Base-by-base conservation (phyloP, 345 rosid genomes). In the Anacardium occidentale region DNA sequence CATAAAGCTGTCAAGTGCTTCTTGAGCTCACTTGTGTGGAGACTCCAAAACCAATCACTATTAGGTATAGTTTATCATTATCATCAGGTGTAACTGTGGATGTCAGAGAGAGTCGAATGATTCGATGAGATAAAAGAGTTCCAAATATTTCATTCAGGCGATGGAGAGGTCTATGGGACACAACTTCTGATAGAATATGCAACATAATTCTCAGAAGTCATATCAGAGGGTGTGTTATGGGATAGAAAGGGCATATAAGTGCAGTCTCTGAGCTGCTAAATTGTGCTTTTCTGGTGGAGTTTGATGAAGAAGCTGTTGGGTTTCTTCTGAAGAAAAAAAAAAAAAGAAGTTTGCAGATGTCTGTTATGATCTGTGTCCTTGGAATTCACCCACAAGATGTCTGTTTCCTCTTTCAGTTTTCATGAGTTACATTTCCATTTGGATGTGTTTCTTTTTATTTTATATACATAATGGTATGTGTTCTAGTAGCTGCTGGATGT, bases 271-370 rank as follows among this genome's bases (percentile, higher is more conserved):
- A 84, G 81, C 80, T 89, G 37, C 80, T 91, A 60, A 88, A 81
- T 80, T 62, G 85, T 84, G 93, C 82, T 40, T 84, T 76, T 77
- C 55, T 86, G 59, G 45, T 89, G 59, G 83, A 84, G 17, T 88
- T 88, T 55, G 71, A 83, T 51, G 87, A 80, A 70, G 84, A 77
- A 24, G 92, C 89, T 2, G 64, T 86, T 44, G 73, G 74, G 64
- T 91, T 82, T 72, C 72, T 89, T 13, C 77, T 85, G 91, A 85
- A 85, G n/a, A n/a, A n/a, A n/a, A n/a, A n/a, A n/a, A n/a, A n/a
- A n/a, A n/a, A n/a, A n/a, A n/a, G n/a, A n/a, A n/a, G n/a, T n/a
- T n/a, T n/a, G n/a, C n/a, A n/a, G n/a, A n/a, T n/a, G n/a, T n/a
- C n/a, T n/a, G n/a, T 34, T 7, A 34, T 34, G 37, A 34, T 34